Percentiles rank a stretch among this genome's conserved stretches.
Conservation (phyloP, 148 eudicot species). For the Vaccinium macrocarpon region DNA sequence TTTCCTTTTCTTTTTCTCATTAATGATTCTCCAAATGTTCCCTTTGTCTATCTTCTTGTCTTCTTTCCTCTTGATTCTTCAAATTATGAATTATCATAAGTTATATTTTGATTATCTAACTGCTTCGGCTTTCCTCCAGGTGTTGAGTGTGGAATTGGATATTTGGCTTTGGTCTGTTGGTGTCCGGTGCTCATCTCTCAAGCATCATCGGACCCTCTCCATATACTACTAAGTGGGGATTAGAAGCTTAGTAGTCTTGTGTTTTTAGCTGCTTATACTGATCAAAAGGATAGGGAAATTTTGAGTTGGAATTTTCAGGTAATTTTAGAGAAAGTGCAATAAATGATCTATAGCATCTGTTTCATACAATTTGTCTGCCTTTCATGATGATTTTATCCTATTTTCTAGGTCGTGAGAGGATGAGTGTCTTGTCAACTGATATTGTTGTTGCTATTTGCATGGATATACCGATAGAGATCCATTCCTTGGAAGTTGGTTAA, state of each 20-base stretch:
- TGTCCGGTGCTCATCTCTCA: slow-evolving; percentile 57
- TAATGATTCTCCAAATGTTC: neutral
- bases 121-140: slow-evolving; percentile 35
- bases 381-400: neutral
- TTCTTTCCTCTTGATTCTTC: neutral
- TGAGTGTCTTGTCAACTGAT: neutral
- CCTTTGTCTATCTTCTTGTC: neutral
- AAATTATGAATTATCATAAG: neutral
- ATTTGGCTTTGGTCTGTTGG: slow-evolving; percentile 90
- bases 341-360: neutral
- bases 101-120: neutral
- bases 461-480: neutral
- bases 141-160: slow-evolving; percentile 83
- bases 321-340: neutral
- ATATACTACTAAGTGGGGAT: slow-evolving; percentile 55
- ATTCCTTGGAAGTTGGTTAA: neutral
- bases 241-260: slow-evolving; percentile 8
- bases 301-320: slow-evolving; percentile 1
- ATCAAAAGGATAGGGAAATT: slow-evolving; percentile 19
- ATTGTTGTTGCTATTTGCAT: neutral
- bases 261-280: neutral
- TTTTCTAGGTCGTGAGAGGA: neutral
- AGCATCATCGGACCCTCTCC: slow-evolving; percentile 71
- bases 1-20: neutral
- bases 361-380: neutral